Base-by-base conservation (phyloP, 805 yeast genomes). In the Hermanozyma aechmeae region DNA sequence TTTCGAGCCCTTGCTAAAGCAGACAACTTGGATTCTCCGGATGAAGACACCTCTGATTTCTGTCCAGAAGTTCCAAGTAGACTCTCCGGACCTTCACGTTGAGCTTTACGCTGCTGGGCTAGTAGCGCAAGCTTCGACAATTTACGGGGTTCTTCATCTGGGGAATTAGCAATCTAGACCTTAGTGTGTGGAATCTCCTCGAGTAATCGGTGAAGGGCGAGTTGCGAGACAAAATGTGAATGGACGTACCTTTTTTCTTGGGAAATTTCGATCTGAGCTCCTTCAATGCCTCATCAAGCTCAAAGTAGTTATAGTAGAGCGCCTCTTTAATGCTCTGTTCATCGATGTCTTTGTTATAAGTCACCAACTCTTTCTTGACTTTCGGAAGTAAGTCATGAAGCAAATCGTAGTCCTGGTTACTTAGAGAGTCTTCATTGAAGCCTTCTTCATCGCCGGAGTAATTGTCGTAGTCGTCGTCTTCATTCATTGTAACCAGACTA, bases 261-360 rank as follows among this genome's bases (percentile, higher is more conserved):
- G 53, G 42, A 32, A 47, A 59, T 25, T 42, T 46, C 8, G 40
- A 32, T 33, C 62, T 64, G 26, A 71, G 47, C 33, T 74, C 77
- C 18, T 53, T 59, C 6, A 76, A 39, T 0, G 83, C 50, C 9
- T 65, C 65, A 4, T 67, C 71, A 4, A 74, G 43, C 24, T 71
- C 75, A 44, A 69, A 68, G 45, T 76, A 76, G 40, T 73, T 71
- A 38, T 58, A 60, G 68, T 77, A 78, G 8, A 80, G 56, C 0
- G 73, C 56, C 38, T 74, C 79, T 42, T 74, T 70, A 35, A 79
- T 50, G 26, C 67, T 72, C 10, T 56, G 42, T 15, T 73, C 79
- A 6, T 61, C 56, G 26, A 72, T 61, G 6, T 48, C 47, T 28
- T 68, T 61, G 31, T 63, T 58, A 39, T 65, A 68, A 6, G 54